phyloP scores from a whole-genome alignment of 257 asterid genomes.

The Petunia secreta region DNA sequence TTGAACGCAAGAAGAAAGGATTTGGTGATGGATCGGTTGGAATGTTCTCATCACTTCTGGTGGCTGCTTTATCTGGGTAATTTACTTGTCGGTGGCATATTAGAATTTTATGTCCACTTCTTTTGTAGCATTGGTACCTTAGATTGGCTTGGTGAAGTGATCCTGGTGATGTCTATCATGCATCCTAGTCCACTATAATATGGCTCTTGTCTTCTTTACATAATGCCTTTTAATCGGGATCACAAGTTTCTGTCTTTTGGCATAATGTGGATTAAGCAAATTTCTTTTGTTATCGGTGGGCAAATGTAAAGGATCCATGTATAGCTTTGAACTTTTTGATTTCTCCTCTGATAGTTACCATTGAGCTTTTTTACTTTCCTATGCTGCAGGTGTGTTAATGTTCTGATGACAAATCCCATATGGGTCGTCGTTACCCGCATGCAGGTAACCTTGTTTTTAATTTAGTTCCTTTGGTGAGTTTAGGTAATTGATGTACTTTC shows the following conservation, averaged over 20 bases:
- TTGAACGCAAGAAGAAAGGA: slow-evolving; percentile 65
- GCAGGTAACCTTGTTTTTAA: slow-evolving; percentile 56
- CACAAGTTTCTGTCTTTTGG: not conserved
- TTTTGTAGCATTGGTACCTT: not conserved
- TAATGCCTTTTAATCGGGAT: not conserved
- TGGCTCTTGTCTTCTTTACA: not conserved
- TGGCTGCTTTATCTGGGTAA: slow-evolving; percentile 93
- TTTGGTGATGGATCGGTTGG: slow-evolving; percentile 96
- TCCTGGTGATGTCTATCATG: not conserved
- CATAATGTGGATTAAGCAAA: not conserved
- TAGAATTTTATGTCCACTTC: not conserved
- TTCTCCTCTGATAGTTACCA: slow-evolving; percentile 23
- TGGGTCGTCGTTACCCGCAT: slow-evolving; percentile 96
- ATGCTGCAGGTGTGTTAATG: slow-evolving; percentile 79
- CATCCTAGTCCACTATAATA: not conserved
- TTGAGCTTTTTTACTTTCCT: slow-evolving; percentile 25
- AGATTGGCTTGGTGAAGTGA: not conserved
- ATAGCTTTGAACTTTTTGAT: not conserved
- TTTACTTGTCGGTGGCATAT: slow-evolving; percentile 23
- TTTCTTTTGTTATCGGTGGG: not conserved
- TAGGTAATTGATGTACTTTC: too few species aligned
- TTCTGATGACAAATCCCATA: slow-evolving; percentile 89
- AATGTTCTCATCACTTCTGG: slow-evolving; percentile 83
- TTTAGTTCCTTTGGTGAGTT: too few species aligned
- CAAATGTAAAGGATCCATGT: slow-evolving; percentile 1